Percentiles rank a stretch among this genome's conserved stretches.
Conservation (phyloP, 768 basidiomycete species). For the Dioszegia hungarica region DNA sequence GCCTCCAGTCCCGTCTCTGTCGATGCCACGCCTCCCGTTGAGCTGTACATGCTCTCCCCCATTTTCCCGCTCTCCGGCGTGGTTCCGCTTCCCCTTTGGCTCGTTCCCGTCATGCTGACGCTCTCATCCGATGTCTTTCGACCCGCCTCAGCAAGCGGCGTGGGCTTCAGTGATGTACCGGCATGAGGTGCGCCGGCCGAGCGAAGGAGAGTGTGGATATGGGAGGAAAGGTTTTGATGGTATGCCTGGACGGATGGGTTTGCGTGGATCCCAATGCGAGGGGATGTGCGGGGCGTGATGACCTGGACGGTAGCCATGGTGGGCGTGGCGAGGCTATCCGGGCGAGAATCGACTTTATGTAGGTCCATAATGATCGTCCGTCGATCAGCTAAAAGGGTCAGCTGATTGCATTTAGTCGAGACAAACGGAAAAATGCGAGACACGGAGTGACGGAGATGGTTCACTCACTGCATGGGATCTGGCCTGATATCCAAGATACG, state of each 20-base stretch:
- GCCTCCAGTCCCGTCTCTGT: not conserved
- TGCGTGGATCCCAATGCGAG: not conserved
- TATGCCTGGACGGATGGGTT: slow-evolving; percentile 5
- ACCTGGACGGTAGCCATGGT: no score
- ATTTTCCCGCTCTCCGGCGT: not conserved
- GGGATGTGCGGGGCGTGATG: not conserved
- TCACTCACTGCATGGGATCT: no score
- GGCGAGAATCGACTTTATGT: no score
- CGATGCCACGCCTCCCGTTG: not conserved
- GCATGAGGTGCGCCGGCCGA: not conserved
- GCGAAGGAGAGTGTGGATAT: not conserved
- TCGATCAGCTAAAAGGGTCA: no score
- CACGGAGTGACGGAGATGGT: no score
- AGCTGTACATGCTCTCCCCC: not conserved
- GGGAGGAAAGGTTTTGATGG: slow-evolving; percentile 3
- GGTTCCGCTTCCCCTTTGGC: not conserved
- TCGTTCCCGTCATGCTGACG: not conserved
- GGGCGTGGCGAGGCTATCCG: not conserved
- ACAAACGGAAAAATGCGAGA: no score
- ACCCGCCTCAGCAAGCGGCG: not conserved
- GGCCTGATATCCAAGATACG: no score
- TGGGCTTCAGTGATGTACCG: not conserved
- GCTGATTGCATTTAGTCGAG: no score
- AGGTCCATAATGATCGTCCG: no score
- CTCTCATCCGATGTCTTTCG: slow-evolving; percentile 2